Conservation (phyloP, 148 eudicot species). For the Rhododendron simsii region DNA sequence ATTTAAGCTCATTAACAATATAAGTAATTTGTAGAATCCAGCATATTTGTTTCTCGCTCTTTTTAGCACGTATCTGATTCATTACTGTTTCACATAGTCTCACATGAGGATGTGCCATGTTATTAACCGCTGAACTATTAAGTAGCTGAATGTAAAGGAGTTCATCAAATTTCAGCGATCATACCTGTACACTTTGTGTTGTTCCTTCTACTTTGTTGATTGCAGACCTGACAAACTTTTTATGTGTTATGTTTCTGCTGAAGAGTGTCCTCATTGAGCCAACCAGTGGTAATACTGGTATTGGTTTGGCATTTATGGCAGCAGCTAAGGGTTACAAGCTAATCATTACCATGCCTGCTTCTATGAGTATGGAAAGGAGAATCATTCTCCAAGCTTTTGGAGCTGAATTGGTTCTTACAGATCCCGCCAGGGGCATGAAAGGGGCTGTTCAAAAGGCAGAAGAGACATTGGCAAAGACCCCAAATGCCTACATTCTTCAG, state of each 20-base stretch:
- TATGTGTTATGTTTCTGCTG: slow-evolving; percentile 6
- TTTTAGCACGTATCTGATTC: not conserved
- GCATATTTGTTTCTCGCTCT: not conserved
- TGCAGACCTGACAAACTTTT: slow-evolving; percentile 4
- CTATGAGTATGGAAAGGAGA: slow-evolving; percentile 66
- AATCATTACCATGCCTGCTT: slow-evolving; percentile 65
- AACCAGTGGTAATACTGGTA: slow-evolving; percentile 90
- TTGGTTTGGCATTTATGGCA: slow-evolving; percentile 83
- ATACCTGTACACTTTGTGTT: not conserved
- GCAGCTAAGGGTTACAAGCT: slow-evolving; percentile 87
- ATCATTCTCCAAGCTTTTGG: slow-evolving; percentile 72
- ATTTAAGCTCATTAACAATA: not conserved
- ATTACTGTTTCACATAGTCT: not conserved
- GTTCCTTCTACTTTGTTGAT: not conserved
- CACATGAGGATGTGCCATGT: not conserved
- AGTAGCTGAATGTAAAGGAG: not conserved
- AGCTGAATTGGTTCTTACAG: slow-evolving; percentile 65
- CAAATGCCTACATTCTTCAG: slow-evolving; percentile 48
- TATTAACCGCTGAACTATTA: not conserved
- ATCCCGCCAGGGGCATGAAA: slow-evolving; percentile 50
- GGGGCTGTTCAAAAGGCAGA: slow-evolving; percentile 47
- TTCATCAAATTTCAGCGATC: not conserved
- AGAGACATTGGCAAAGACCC: slow-evolving; percentile 61
- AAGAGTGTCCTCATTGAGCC: slow-evolving; percentile 75
- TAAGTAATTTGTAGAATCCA: not conserved